Evolutionary conservation across 345 rosid species (phyloP).

Genomic region (Gossypium ekmanianum): DNA sequence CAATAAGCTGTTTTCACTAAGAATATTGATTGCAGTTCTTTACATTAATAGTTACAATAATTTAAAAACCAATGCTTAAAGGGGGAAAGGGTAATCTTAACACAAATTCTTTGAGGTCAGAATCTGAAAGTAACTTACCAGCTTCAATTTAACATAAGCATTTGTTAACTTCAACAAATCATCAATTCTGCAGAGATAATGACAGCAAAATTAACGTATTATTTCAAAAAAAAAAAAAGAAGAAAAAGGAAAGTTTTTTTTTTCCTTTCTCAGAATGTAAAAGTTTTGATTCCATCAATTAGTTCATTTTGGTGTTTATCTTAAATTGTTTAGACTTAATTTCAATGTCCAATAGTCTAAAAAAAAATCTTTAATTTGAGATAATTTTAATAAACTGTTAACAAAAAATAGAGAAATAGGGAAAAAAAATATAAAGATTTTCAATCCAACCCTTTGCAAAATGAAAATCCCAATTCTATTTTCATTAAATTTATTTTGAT

Average conservation of each 20-base stretch:
- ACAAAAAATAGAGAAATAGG: neutral
- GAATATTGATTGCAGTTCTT: neutral
- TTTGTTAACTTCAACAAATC: slow-evolving; percentile 32
- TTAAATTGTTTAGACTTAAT: neutral
- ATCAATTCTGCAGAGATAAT: slow-evolving; percentile 34
- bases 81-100: neutral
- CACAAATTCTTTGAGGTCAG: neutral
- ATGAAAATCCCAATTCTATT: neutral
- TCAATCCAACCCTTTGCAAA: neutral
- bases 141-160: slow-evolving; percentile 30
- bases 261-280: too few relatives aligned
- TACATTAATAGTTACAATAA: neutral
- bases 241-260: too few relatives aligned
- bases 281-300: neutral
- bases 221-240: neutral
- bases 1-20: neutral
- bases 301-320: neutral
- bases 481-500: neutral
- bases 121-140: slow-evolving; percentile 39
- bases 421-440: neutral
- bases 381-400: neutral
- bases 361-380: neutral
- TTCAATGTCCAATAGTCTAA: neutral
- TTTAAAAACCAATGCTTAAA: neutral
- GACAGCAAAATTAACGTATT: neutral